Conservation (phyloP, 257 asterid genomes). For the Primulina eburnea region DNA sequence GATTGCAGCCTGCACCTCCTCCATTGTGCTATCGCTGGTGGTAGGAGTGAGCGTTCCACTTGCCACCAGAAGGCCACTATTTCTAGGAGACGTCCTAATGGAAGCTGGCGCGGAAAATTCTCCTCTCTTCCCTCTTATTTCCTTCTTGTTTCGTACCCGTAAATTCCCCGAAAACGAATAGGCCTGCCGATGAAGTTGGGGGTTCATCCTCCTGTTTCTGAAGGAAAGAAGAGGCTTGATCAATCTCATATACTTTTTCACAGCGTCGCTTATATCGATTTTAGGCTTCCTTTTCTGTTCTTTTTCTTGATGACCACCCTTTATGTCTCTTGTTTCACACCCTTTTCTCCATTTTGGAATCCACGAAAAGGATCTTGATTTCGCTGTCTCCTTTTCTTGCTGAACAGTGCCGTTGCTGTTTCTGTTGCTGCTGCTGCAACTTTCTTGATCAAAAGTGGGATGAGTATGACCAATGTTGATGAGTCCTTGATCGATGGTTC, state of each 20-base stretch:
- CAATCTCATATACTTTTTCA: constrained; percentile 63
- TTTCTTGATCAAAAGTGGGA: neutral
- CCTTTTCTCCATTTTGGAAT: constrained; percentile 54
- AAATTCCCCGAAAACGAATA: constrained; percentile 69
- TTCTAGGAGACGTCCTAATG: constrained; percentile 68
- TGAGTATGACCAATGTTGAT: neutral
- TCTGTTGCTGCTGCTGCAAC: neutral
- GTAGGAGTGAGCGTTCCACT: constrained; percentile 31
- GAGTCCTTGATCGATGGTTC: neutral
- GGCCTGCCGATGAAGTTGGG: constrained; percentile 33
- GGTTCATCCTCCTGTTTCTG: constrained; percentile 27
- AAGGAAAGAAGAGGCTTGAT: constrained; percentile 54
- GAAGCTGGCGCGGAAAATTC: constrained; percentile 81
- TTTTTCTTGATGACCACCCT: constrained; percentile 27
- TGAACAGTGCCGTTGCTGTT: neutral
- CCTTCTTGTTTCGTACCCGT: constrained; percentile 39
- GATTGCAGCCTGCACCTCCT: constrained; percentile 76
- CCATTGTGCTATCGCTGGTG: constrained; percentile 61
- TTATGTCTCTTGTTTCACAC: constrained; percentile 1
- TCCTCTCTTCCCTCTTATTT: constrained; percentile 45
- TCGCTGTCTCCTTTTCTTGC: constrained; percentile 33
- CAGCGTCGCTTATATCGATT: constrained; percentile 42
- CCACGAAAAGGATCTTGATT: constrained; percentile 58
- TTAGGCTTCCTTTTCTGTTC: constrained; percentile 47
- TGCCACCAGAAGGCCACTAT: constrained; percentile 73